phyloP scores from a whole-genome alignment of 164 flowering plant genomes.

The Umbellularia californica region DNA sequence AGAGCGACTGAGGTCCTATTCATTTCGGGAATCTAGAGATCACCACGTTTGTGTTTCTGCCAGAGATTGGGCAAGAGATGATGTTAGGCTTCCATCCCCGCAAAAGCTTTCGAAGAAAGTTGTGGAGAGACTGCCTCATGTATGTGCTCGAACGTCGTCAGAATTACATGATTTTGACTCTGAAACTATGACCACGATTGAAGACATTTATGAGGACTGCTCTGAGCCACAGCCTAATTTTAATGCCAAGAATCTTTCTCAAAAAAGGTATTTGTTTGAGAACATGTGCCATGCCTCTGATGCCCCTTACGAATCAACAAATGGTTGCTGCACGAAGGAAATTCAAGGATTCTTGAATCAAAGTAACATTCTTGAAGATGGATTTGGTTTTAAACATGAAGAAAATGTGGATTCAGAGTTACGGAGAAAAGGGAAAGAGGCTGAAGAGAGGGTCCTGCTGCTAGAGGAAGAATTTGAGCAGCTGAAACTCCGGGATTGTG shows the following conservation, averaged over 20 bases:
- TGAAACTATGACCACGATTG: constrained; percentile 54
- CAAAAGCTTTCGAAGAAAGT: constrained; percentile 68
- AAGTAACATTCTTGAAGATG: constrained; percentile 18
- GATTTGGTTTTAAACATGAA: constrained; percentile 10
- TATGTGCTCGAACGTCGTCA: constrained; percentile 21
- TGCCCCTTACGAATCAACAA: constrained; percentile 21
- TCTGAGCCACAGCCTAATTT: constrained; percentile 25
- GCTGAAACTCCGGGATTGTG: constrained; percentile 31
- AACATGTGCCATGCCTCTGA: constrained; percentile 9
- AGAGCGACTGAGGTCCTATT: constrained; percentile 45
- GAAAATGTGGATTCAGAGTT: constrained; percentile 50
- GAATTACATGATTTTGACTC: constrained; percentile 34
- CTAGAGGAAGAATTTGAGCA: constrained; percentile 61
- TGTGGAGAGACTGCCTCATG: constrained; percentile 67
- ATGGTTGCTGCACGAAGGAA: constrained; percentile 26
- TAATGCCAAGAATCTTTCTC: constrained; percentile 22
- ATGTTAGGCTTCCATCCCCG: constrained; percentile 54
- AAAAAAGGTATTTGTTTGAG: constrained; percentile 11
- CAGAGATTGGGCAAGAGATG: constrained; percentile 43
- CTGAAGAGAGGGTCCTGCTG: constrained; percentile 50
- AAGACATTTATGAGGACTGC: constrained; percentile 60
- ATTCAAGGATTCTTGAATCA: constrained; percentile 16
- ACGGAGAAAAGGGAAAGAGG: constrained; percentile 49
- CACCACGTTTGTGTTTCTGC: constrained; percentile 27
- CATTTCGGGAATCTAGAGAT: constrained; percentile 55